Base-by-base conservation (phyloP, 768 basidiomycete species). In the Boletus edulis region DNA sequence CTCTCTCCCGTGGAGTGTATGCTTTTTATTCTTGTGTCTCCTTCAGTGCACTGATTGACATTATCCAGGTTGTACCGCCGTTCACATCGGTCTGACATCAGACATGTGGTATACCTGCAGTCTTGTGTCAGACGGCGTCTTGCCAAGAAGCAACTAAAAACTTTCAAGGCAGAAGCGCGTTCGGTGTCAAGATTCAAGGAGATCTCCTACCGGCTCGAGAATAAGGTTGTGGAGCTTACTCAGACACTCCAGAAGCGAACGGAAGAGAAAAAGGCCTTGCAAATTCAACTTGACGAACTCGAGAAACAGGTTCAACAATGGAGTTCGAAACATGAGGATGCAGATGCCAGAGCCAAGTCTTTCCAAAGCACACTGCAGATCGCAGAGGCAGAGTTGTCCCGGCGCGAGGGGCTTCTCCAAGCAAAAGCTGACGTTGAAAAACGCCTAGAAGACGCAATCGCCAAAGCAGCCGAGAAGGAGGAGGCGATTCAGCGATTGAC, bases 161-260 rank as follows among this genome's bases (percentile, higher is more conserved):
- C 75, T 11, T 83, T 99, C 59, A 87, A 82, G 66, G 82, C 87
- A 9, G 97, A 99, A 72, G 97, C 97, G 7, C 92, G 94, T 49
- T 98, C 97, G 2, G 95, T 95, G 29, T 90, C 91, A 62, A 97
- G 94, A 69, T 98, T 96, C 84, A 98, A 97, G 76, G 94, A 97
- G 74, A 97, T 96, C 61, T 98, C 96, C 0, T 98, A 98, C 68
- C 86, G 84, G 62, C 80, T 99, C 52, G 97, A 99, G 76, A 99
- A 98, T 80, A 99, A 98, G 75, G 97, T 99, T 42, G 93, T 99
- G 55, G 96, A 98, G 69, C 87, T 99, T 58, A 98, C 97, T 0
- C 97, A 99, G 69, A 85, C 76, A 15, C 81, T 99, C 13, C 97
- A 98, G 72, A 87, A 81, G 66, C 86, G 96, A 45, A 94, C 87